Base-by-base conservation (phyloP, 192 early-diverging fungal species). In the Linnemannia exigua region DNA sequence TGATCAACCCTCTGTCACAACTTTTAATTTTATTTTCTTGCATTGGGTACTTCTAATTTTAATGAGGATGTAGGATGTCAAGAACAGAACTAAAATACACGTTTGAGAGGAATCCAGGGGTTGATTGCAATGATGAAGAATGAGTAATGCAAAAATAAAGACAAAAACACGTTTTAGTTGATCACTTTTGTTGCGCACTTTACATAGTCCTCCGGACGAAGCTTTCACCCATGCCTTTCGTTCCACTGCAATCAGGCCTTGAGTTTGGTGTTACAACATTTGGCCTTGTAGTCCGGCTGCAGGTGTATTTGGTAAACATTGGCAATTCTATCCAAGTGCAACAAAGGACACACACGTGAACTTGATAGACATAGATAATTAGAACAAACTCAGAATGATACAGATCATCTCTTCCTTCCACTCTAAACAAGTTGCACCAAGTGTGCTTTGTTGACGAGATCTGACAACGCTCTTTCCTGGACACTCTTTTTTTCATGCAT, bases 251-350 rank as follows among this genome's bases (percentile, higher is more conserved):
- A 15, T 58, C 78, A 79, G 31, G 67, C 31, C 20, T 31, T 25
- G 3, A 70, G 68, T 44, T 70, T 78, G 9, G 68, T 71, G 37
- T 71, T 61, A 69, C 68, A 78, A 15, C 76, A 78, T n/a, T 20
- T 31, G 25, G 70, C 44, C 11, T 68, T 5, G 7, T 78, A 68
- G 25, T 71, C 36, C 2, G 68, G 76, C 35, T 6, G 44, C 31
- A 36, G 67, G n/a, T 78, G 67, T 16, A 78, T 71, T n/a, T 70
- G 38, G 50, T 70, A 78, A 17, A 70, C 36, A 58, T 70, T 78
- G 44, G n/a, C n/a, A n/a, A n/a, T n/a, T n/a, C n/a, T n/a, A n/a
- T n/a, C n/a, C n/a, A n/a, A n/a, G n/a, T n/a, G n/a, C n/a, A n/a
- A n/a, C n/a, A n/a, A n/a, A n/a, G n/a, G n/a, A n/a, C n/a, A n/a